These are phyloP conservation scores for Debaryomycetaceae sp. DNA, from an alignment of 1,139 yeast genomes.

Conservation along the genomic window DNA sequence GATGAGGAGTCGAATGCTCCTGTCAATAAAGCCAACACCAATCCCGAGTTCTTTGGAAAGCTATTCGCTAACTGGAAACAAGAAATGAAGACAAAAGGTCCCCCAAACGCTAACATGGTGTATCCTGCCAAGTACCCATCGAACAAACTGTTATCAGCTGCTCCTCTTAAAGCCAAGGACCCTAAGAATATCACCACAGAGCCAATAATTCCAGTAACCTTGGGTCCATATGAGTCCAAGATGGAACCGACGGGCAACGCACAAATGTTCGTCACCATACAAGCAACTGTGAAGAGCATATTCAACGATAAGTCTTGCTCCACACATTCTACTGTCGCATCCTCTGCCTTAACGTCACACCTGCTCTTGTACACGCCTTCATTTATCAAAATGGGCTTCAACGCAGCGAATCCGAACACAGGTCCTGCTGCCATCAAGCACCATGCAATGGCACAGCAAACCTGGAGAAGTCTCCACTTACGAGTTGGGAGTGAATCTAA, in stretches of 20 bases:
- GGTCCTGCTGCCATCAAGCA: slow-evolving; percentile 91
- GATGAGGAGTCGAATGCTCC: slow-evolving; percentile 44
- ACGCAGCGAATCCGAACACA: slow-evolving; percentile 90
- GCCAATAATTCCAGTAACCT: slow-evolving; percentile 75
- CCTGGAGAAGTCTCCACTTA: slow-evolving; percentile 22
- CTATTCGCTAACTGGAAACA: slow-evolving; percentile 46
- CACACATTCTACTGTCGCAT: slow-evolving; percentile 44
- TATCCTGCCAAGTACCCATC: slow-evolving; percentile 42
- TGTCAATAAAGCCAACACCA: slow-evolving; percentile 37
- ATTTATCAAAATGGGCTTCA: slow-evolving; percentile 72
- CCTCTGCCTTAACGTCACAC: slow-evolving; percentile 36
- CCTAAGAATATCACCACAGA: slow-evolving; percentile 54
- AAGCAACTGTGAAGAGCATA: slow-evolving; percentile 78
- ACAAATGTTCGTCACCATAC: slow-evolving; percentile 80
- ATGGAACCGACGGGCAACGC: slow-evolving; percentile 80
- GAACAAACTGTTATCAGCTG: slow-evolving; percentile 19
- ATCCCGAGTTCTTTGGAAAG: slow-evolving; percentile 42
- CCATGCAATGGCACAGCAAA: slow-evolving; percentile 72
- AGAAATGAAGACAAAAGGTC: slow-evolving; percentile 46
- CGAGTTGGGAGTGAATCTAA: slow-evolving; percentile 12
- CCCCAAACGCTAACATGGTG: slow-evolving; percentile 41
- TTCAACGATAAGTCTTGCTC: slow-evolving; percentile 80
- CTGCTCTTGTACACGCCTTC: slow-evolving; percentile 72
- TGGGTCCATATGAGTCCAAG: slow-evolving; percentile 77
- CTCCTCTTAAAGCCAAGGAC: slow-evolving; percentile 43